These are phyloP conservation scores for Kwoniella bestiolae DNA, from an alignment of 768 basidiomycete genomes.

Conservation along the genomic window DNA sequence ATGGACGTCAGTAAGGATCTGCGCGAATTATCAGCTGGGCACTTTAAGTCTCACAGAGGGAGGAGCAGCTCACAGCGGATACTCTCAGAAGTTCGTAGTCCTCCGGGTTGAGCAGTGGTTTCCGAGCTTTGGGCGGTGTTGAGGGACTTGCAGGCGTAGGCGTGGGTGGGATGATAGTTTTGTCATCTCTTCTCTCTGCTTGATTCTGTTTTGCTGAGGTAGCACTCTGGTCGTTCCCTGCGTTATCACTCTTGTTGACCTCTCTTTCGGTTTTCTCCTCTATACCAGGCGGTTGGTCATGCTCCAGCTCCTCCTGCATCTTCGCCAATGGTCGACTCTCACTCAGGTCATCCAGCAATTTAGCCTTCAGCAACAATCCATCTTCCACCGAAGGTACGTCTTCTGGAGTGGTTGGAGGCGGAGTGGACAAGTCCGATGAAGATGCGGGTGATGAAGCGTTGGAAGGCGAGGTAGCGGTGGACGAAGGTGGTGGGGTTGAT, in stretches of 20 bases:
- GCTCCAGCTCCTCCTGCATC: slow-evolving; percentile 68
- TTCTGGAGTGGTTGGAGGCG: slow-evolving; percentile 28
- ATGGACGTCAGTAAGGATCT: slow-evolving; percentile 86
- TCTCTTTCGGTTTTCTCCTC: too few species aligned
- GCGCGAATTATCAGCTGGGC: slow-evolving; percentile 8
- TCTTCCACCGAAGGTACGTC: slow-evolving; percentile 61
- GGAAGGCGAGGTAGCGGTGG: slow-evolving; percentile 22
- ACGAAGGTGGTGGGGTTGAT: slow-evolving; percentile 20
- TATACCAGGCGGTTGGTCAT: background rate
- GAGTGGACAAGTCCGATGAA: slow-evolving; percentile 26
- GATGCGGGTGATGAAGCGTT: slow-evolving; percentile 22
- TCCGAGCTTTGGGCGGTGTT: slow-evolving; percentile 25
- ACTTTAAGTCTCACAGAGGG: background rate
- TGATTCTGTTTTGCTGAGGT: background rate
- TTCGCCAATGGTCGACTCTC: slow-evolving; percentile 85
- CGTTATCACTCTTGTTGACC: too few species aligned
- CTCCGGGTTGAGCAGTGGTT: slow-evolving; percentile 80
- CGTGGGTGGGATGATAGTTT: too few species aligned
- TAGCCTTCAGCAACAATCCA: slow-evolving; percentile 70
- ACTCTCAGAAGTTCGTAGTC: slow-evolving; percentile 81
- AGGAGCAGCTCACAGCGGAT: slow-evolving; percentile 64
- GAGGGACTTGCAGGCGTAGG: slow-evolving; percentile 2
- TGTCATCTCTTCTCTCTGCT: too few species aligned
- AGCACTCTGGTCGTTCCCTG: background rate
- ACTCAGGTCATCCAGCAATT: slow-evolving; percentile 79